Evolutionary conservation across 2,329 filamentous ascomycete genomes (phyloP), one percentile per base, ranked within the genome.

Genomic region (Pseudocercospora fijiensis): DNA sequence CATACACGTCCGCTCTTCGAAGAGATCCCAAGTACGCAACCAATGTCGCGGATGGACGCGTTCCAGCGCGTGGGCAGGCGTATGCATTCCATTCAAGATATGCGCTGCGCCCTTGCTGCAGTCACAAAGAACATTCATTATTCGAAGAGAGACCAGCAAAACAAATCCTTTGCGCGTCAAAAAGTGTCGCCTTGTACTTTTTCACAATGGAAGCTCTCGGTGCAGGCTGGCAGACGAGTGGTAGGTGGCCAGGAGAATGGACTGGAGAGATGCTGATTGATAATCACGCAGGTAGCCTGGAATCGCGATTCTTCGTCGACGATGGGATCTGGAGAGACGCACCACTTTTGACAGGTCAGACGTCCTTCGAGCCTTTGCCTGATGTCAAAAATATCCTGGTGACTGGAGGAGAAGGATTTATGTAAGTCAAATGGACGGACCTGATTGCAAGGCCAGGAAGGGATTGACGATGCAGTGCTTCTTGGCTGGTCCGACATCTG

Each of bases 401-500:
- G 67, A 94, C 91, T 20, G 91, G 91, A 57, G 91, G 90, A 60
- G 90, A 90, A 66, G 91, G 91, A 70, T 95, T 95, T 81, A 93
- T 94, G 90, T 92, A 30, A 47, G 65, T 66, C 6, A 41, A 28
- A 47, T 28, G n/a, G n/a, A n/a, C n/a, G n/a, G n/a, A 11, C 49
- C 26, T 9, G 51, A 55, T 68, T 4, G n/a, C 24, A 18, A 41
- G 16, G 49, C 4, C 26, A 30, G 4, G 6, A n/a, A 30, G 4
- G 6, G n/a, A 30, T n/a, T 53, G 26, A 53, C 7, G 4, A 10
- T 37, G 2, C 73, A 92, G 90, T 77, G 90, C 89, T 59, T 92
- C 89, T 75, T 94, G 91, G 91, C 84, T 94, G 41, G 89, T 91
- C 66, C 88, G 91, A 65, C 90, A 94, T 77, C 82, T 95, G 58